A percentile compares a stretch with the other conserved stretches of the same genome.
These are phyloP conservation scores for Suillus weaverae DNA, from an alignment of 768 basidiomycete species.

Conservation along the genomic window DNA sequence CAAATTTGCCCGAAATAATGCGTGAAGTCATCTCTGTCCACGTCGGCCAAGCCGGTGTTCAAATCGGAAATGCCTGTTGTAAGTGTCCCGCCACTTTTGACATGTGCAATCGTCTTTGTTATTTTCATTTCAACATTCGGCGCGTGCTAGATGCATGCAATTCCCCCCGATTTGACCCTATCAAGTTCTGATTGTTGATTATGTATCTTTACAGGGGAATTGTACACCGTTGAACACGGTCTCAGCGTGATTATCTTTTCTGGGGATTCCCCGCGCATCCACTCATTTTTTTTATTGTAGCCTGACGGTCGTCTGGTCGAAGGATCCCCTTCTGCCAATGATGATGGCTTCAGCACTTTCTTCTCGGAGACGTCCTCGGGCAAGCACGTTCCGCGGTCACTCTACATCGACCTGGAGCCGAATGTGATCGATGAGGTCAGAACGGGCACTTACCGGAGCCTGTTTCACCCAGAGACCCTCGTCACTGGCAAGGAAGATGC, in stretches of 20 bases:
- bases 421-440: constrained; percentile 98
- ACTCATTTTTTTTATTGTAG: constrained; percentile 40
- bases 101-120: constrained; percentile 3
- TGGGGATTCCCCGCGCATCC: constrained; percentile 19
- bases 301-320: constrained; percentile 92
- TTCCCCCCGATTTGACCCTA: constrained; percentile 4
- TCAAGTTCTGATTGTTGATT: constrained; percentile 16
- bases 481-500: constrained; percentile 99
- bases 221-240: constrained; percentile 98
- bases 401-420: constrained; percentile 97
- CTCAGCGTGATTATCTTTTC: constrained; percentile 63
- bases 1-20: constrained; percentile 47
- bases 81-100: constrained; percentile 40
- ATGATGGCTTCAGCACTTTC: constrained; percentile 98
- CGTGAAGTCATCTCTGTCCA: constrained; percentile 98
- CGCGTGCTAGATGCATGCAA: constrained; percentile 17
- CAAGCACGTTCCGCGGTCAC: constrained; percentile 95
- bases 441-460: constrained; percentile 90
- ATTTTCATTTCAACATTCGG: background rate
- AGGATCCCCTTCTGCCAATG: constrained; percentile 69
- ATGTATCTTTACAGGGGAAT: constrained; percentile 69
- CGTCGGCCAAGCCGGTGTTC: constrained; percentile 98
- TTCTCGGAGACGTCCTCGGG: constrained; percentile 97
- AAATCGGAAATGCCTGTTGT: constrained; percentile 99
- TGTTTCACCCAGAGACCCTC: constrained; percentile 99